Evolutionary conservation across 2,329 filamentous ascomycete genomes (phyloP), one percentile per base, ranked within the genome.

Genomic region (Plectosphaerella sp.): DNA sequence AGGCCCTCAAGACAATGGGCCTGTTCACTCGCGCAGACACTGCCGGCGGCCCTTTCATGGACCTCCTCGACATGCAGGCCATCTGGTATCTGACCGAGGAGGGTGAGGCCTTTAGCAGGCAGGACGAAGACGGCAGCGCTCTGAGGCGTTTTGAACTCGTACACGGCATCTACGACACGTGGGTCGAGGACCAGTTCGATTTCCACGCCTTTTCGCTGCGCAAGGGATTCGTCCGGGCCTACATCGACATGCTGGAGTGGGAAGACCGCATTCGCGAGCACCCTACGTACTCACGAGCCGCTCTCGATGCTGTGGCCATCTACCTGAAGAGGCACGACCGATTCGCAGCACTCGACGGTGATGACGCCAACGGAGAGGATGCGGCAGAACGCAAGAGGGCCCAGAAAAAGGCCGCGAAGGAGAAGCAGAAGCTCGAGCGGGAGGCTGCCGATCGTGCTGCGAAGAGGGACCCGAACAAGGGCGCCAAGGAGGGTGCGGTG

Each of bases 101-200:
- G 65, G 94, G 91, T 51, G 89, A 97, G 72, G 86, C 93, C 3
- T 91, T 92, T 67, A 77, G 89, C 52, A 86, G 94, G 48, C 88
- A 91, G 67, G 86, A 86, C 58, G 91, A 96, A 61, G 74, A 89
- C 46, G 91, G 88, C 4, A 79, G 97, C 54, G 93, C 95, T 0
- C 77, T 99, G 50, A 99, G 99, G 76, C 85, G 95, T 48, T 93
- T 97, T 70, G 89, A 92, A 58, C 79, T 89, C 20, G 83, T 99
- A 52, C 87, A 87, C 67, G 91, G 89, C 70, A 95, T 99, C 59
- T 99, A 99, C 63, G 93, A 97, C 59, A 85, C 91, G 18, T 99
- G 94, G 94, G 88, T 96, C 66, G 95, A 99, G 67, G 94, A 99
- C 62, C 94, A 99, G 65, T 97, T 97, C 63, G 94, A 99, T 68